Evolutionary conservation across 2,329 filamentous ascomycete genomes (phyloP), one percentile per base, ranked within the genome.

Genomic region (Diaporthe batatas): DNA sequence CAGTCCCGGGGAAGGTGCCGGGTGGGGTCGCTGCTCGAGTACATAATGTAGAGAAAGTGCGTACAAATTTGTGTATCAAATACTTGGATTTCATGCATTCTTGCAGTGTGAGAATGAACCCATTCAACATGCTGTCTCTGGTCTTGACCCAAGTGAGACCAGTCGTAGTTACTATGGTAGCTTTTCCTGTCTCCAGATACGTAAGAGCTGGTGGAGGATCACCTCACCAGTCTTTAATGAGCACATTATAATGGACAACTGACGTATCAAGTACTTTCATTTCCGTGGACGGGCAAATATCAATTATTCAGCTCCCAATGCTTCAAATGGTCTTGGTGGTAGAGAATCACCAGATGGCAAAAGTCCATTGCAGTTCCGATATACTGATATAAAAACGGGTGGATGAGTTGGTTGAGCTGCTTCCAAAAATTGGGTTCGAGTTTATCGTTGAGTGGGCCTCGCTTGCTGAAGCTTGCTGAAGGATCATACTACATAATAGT

Each of bases 391-490:
- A 11, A 36, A 36, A 36, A 11, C 34, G 11, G 34, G 6, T 8
- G 34, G 3, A 7, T 36, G 1, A 36, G 11, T 36, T 8, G 6
- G 6, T 36, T 36, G 34, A 5, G 6, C n/a, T 8, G 18, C 10
- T 47, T 49, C 44, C 44, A 49, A n/a, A 49, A 23, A 3, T 11
- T 0, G 2, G 12, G n/a, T 23, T 51, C n/a, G 12, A 23, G n/a
- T 51, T 51, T 14, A 25, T 25, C 44, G 5, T 25, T 25, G 7
- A 39, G 44, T 53, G 62, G 62, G 16, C 8, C 47, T 2, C 3
- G 14, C 44, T 36, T 47, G 62, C 62, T 51, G 62, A 65, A 65
- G 14, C 44, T 36, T 47, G 62, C 62, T 51, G 62, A 65, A 65
- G 44, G 14, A 51, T 65, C 36, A 8, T 32, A n/a, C n/a, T n/a